Conservation (phyloP, 2,329 filamentous ascomycete genomes). For the Penicillium sp. region DNA sequence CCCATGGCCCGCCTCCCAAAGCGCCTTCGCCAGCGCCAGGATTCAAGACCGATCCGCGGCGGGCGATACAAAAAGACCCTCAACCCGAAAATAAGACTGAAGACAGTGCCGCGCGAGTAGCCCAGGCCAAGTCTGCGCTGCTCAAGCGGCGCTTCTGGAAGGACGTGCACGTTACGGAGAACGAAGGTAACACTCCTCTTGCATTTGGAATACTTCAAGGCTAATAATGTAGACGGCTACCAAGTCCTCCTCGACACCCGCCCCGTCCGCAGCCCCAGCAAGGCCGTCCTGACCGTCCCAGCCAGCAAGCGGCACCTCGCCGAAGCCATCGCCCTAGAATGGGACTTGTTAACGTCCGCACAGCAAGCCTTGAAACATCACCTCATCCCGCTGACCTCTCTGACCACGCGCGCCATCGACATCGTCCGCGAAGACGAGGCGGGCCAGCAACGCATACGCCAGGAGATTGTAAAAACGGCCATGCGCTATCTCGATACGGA, state of each 20-base stretch:
- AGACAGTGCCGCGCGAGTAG: conserved; percentile 27
- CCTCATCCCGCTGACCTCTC: conserved; percentile 83
- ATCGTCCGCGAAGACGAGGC: conserved; percentile 64
- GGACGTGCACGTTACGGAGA: conserved; percentile 67
- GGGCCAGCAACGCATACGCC: conserved; percentile 52
- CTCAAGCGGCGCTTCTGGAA: conserved; percentile 83
- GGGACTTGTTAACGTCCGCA: conserved; percentile 77
- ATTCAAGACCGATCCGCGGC: conserved; percentile 28
- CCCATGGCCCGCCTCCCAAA: conserved; percentile 58
- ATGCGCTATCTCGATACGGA: conserved; percentile 90
- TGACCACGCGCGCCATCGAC: conserved; percentile 78
- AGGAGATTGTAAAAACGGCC: conserved; percentile 62
- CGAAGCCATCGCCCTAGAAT: conserved; percentile 82
- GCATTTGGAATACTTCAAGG: background rate
- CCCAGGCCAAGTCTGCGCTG: conserved; percentile 32
- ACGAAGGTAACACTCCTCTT: conserved; percentile 51
- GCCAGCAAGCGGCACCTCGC: conserved; percentile 75
- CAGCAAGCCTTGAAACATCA: conserved; percentile 83
- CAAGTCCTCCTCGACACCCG: conserved; percentile 72
- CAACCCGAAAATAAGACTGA: too few relatives aligned
- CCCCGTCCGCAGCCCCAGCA: conserved; percentile 70
- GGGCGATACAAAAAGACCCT: conserved; percentile 43
- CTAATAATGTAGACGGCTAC: conserved; percentile 42
- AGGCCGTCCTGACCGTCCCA: conserved; percentile 72
- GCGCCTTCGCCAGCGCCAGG: conserved; percentile 51